Base-by-base conservation (phyloP, 2,329 filamentous ascomycete genomes). In the Didymosphaeria variabile region DNA sequence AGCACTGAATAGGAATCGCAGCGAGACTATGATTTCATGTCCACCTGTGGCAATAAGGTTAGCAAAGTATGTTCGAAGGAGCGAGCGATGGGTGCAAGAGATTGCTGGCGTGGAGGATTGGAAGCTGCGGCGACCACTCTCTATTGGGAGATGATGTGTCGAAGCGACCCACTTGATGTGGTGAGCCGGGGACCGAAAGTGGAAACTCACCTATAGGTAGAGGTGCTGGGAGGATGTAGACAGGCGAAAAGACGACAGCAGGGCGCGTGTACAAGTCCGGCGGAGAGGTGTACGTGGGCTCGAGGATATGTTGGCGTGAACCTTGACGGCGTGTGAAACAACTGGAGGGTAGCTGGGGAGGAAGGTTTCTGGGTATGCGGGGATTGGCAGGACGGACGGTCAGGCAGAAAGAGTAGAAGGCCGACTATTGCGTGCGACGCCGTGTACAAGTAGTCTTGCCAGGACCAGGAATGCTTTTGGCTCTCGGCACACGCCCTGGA, bases 371-470 rank as follows among this genome's bases (percentile, higher is more conserved):
- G 26, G 4, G 26, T 29, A 2, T 31, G 38, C n/a, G 53, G 40
- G 34, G 42, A 36, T 13, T 46, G 21, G 53, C 26, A 36, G 26
- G 40, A 26, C 23, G 34, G 50, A 40, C 9, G 40, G 40, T 2
- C 21, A 26, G 34, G 42, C 38, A 45, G 29, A 53, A 51, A 44
- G 38, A 12, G 62, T 54, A 46, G 50, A 69, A 66, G 55, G 51
- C 62, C 59, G 46, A 59, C 59, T 63, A 19, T 26, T 54, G 58
- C 42, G 69, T 71, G 66, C 67, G 61, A 60, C 54, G 66, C 60
- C 56, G 59, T 65, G 66, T 65, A 72, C 62, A 72, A 74, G 69
- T 72, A 71, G 60, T 57, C 57, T 29, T 62, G 50, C 55, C 58
- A 60, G 38, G 49, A 46, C 54, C 57, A 63, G 64, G 65, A 61